phyloP scores from a whole-genome alignment of 2,329 filamentous ascomycete genomes.

The Claviceps digitariae region DNA sequence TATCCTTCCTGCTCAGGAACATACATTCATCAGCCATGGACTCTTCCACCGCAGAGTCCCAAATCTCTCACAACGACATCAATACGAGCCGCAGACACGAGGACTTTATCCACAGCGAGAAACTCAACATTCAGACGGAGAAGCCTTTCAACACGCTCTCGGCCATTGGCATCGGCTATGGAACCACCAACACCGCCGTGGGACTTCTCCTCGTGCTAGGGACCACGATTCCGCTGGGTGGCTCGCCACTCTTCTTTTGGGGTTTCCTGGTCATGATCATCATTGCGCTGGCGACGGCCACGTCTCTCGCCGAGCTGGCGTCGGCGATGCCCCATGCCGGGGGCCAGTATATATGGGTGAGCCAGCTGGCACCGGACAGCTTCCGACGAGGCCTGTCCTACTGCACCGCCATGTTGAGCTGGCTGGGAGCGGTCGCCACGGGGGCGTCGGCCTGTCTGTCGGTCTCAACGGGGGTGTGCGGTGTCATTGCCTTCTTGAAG shows the following conservation, averaged over 20 bases:
- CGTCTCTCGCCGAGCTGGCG: constrained; percentile 15
- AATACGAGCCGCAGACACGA: background rate
- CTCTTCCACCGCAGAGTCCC: background rate
- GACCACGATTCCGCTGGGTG: constrained; percentile 11
- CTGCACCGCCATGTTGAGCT: constrained; percentile 13
- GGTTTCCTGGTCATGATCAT: constrained; percentile 13
- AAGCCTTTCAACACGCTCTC: constrained; percentile 19
- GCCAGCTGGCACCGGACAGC: constrained; percentile 9
- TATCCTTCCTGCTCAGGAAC: background rate
- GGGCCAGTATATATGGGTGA: constrained; percentile 16
- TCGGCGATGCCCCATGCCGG: constrained; percentile 17
- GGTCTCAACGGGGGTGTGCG: constrained; percentile 10
- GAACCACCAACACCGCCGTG: constrained; percentile 14
- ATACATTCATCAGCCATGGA: background rate
- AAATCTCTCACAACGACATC: background rate
- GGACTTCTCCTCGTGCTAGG: constrained; percentile 12
- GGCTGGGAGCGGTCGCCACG: constrained; percentile 14
- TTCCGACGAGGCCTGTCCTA: constrained; percentile 12
- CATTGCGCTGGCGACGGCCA: constrained; percentile 13
- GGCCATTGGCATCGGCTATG: constrained; percentile 14
- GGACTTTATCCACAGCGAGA: constrained; percentile 6
- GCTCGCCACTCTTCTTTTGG: constrained; percentile 14
- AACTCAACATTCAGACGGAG: constrained; percentile 13
- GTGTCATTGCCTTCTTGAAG: constrained; percentile 11
- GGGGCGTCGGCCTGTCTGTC: constrained; percentile 14